These are phyloP conservation scores for Myrica gale DNA, from an alignment of 306 rosid species.

Conservation along the genomic window DNA sequence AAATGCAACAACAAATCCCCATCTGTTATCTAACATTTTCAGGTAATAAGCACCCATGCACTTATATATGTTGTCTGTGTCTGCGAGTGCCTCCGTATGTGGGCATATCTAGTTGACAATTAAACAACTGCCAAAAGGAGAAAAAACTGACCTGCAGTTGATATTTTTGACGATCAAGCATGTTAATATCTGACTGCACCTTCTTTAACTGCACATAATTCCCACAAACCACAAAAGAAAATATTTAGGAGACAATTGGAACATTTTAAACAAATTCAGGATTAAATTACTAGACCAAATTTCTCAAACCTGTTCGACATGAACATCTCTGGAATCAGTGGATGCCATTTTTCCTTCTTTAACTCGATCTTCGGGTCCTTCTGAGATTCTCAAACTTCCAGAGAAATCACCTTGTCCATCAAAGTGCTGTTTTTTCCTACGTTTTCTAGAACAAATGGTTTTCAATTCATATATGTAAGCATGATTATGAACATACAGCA, in stretches of 20 bases:
- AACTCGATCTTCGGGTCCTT: slow-evolving; percentile 50
- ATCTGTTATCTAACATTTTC: neutral
- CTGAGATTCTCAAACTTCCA: slow-evolving; percentile 58
- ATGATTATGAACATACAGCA: slow-evolving; percentile 10
- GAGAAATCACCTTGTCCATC: slow-evolving; percentile 62
- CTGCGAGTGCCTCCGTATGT: too few relatives aligned
- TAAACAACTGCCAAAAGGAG: slow-evolving; percentile 26
- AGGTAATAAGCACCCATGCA: neutral
- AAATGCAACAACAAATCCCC: neutral
- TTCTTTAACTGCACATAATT: slow-evolving; percentile 60
- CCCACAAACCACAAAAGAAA: slow-evolving; percentile 34
- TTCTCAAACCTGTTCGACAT: slow-evolving; percentile 61
- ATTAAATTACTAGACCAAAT: slow-evolving; percentile 15
- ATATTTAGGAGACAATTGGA: slow-evolving; percentile 14
- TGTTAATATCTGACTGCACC: slow-evolving; percentile 51
- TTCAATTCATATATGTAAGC: slow-evolving; percentile 16
- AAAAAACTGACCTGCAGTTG: slow-evolving; percentile 65
- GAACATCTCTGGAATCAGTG: slow-evolving; percentile 51
- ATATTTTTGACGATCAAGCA: slow-evolving; percentile 54
- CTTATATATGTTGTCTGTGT: neutral
- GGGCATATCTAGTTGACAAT: neutral
- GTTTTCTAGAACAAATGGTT: slow-evolving; percentile 39
- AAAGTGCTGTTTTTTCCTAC: slow-evolving; percentile 51
- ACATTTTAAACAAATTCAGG: slow-evolving; percentile 14
- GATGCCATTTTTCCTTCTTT: slow-evolving; percentile 52